Base-by-base conservation (phyloP, 257 asterid species). In the Nicotiana tomentosiformis region DNA sequence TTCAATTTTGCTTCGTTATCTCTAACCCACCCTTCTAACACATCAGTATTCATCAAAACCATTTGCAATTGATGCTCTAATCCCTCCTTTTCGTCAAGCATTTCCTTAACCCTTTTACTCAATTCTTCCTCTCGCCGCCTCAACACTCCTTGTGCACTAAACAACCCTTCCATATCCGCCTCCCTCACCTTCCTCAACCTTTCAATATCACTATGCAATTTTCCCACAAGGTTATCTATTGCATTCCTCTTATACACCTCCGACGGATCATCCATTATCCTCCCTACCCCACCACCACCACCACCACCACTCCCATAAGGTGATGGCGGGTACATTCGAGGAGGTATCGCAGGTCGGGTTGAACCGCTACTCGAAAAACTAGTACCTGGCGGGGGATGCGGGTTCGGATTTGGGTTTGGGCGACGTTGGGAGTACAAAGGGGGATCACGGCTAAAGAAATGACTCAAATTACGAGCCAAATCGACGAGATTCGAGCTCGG, bases 1-100 rank as follows among this genome's bases (percentile, higher is more conserved):
- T 86, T 86, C 82, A 86, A 64, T 69, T 89, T 92, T 65, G 83
- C 90, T 79, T 93, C 92, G 55, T 93, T 95, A 66, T 95, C 98
- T 85, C 90, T 90, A 70, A 91, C 61, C 97, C 98, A 95, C 58
- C 88, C 94, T 56, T 92, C 95, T 86, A 91, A 77, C 7, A 95
- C 78, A 77, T 93, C 96, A 0, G 91, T 37, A 51, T 93, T 95
- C 96, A 90, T 95, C 93, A 92, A 85, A 64, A 92, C 88, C 91
- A 91, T 90, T 87, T 95, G 98, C 46, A 95, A 82, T 81, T 95
- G 96, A 87, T 93, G 98, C 90, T 95, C 98, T 86, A 95, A 83
- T n/a, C 91, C 97, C 81, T 93, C 98, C 89, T 88, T 95, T 81
- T 95, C 98, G 58, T 92, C 96, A 83, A 66, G 87, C 98, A 95